Evolutionary conservation across 805 yeast genomes (phyloP), one percentile per base, ranked within the genome.

Genomic region (Cyberlindnera euphorbiiphila): DNA sequence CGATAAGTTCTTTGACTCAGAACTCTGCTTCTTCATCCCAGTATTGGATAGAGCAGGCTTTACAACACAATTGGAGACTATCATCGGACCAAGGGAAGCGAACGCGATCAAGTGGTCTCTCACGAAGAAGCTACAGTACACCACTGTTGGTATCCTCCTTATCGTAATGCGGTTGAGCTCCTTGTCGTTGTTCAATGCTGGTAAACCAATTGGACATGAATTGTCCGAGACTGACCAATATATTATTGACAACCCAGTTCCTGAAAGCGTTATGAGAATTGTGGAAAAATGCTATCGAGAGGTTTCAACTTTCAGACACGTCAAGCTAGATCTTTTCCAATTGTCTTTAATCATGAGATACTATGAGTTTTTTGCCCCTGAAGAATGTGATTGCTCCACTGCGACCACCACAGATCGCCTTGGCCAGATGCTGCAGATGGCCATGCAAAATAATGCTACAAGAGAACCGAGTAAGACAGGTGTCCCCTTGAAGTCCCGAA

Each of bases 1-100:
- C 15, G 60, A 54, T 19, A 39, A 34, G 26, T 55, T 47, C 30
- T 55, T 55, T 25, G 42, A 43, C 6, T 49, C 52, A 2, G 58
- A 52, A 26, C 17, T 51, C 9, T 45, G 39, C 25, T 24, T 48
- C 21, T 12, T 49, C 6, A 32, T 48, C 12, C 51, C 60, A 9
- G 16, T 52, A 8, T n/a, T 53, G 12, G 53, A 48, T 18, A 47
- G 23, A 25, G 34, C 39, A 0, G 53, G 49, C 10, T 51, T 55
- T 25, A 36, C 34, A 4, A 11, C 23, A 6, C 32, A 38, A 4
- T 9, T 55, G 6, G 13, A 35, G 3, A 25, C 33, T 4, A 29
- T 51, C 7, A 37, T 55, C 24, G 60, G 58, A 2, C 25, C 41
- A 5, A 41, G 51, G 34, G 30, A 19, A 10, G 34, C 18, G 4